Conservation (phyloP, 1,284 basidiomycete species). For the Cryptococcus sp. region DNA sequence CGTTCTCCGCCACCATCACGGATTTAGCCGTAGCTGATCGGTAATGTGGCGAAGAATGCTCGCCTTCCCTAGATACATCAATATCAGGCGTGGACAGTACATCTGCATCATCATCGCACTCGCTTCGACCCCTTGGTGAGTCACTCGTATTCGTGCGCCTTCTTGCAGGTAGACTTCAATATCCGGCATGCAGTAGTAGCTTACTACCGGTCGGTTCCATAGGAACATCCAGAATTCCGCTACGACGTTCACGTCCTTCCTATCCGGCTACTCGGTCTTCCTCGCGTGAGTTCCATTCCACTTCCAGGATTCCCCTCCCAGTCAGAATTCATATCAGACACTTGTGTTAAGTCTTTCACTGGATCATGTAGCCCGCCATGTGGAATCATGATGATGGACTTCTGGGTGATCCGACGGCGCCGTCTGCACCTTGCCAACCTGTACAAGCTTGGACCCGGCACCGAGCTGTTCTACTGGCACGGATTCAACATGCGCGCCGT, state of each 20-base stretch:
- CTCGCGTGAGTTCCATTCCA: constrained; percentile 14
- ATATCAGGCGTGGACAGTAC: constrained; percentile 19
- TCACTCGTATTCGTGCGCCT: background rate
- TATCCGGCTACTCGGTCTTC: constrained; percentile 20
- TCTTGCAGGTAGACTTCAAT: too few relatives aligned
- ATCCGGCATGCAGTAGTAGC: too few relatives aligned
- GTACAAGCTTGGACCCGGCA: constrained; percentile 12
- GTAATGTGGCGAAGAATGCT: background rate
- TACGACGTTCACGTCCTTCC: constrained; percentile 18
- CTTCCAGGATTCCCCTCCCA: too few relatives aligned
- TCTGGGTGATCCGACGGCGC: constrained; percentile 15
- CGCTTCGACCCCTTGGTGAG: constrained; percentile 19
- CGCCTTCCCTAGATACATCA: constrained; percentile 16
- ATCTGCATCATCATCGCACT: constrained; percentile 17
- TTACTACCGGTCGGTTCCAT: background rate
- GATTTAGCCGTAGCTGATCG: too few relatives aligned
- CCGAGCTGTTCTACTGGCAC: constrained; percentile 13
- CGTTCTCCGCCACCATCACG: too few relatives aligned
- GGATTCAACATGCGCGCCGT: constrained; percentile 18
- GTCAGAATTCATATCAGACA: too few relatives aligned
- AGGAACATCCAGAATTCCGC: constrained; percentile 21
- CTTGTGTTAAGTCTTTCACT: too few relatives aligned
- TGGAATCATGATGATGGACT: constrained; percentile 17
- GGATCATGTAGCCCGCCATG: too few relatives aligned
- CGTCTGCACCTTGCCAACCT: constrained; percentile 15